Evolutionary conservation across 768 basidiomycete genomes (phyloP).

Genomic region (Russula compacta): DNA sequence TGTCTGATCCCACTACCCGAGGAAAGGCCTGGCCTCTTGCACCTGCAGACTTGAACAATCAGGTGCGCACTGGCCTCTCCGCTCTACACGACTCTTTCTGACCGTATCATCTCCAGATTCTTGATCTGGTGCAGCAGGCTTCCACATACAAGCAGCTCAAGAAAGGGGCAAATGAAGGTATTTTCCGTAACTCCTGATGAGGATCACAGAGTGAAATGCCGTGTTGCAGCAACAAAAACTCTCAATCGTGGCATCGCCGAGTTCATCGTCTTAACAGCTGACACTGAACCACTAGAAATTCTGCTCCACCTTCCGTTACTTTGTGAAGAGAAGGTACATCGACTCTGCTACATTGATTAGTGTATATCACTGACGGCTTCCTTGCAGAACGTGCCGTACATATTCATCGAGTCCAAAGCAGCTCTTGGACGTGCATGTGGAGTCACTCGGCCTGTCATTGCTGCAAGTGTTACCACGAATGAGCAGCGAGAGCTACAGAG

Average conservation of each 20-base stretch:
- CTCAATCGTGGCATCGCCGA: conserved; percentile 97
- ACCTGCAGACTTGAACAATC: conserved; percentile 79
- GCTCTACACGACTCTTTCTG: not conserved
- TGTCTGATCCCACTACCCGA: conserved; percentile 48
- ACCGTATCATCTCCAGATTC: conserved; percentile 47
- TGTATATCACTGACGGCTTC: not conserved
- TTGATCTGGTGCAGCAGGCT: conserved; percentile 93
- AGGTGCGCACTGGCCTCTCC: conserved; percentile 37
- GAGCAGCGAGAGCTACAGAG: conserved; percentile 84
- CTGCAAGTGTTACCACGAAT: conserved; percentile 93
- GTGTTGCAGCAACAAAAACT: conserved; percentile 79
- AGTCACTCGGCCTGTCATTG: conserved; percentile 89
- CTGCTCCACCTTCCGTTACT: conserved; percentile 92
- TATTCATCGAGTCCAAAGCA: conserved; percentile 92
- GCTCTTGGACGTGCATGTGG: conserved; percentile 95
- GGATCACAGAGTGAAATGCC: not conserved
- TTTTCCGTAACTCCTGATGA: conserved; percentile 16
- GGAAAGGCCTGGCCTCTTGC: conserved; percentile 88
- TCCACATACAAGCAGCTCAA: conserved; percentile 97
- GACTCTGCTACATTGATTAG: not conserved
- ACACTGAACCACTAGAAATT: conserved; percentile 97
- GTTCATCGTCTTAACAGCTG: conserved; percentile 92
- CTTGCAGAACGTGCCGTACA: conserved; percentile 85
- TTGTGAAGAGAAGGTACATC: conserved; percentile 89
- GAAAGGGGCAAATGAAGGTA: conserved; percentile 98